phyloP scores from a whole-genome alignment of 129 eudicot genomes.

The Flaveria bidentis region DNA sequence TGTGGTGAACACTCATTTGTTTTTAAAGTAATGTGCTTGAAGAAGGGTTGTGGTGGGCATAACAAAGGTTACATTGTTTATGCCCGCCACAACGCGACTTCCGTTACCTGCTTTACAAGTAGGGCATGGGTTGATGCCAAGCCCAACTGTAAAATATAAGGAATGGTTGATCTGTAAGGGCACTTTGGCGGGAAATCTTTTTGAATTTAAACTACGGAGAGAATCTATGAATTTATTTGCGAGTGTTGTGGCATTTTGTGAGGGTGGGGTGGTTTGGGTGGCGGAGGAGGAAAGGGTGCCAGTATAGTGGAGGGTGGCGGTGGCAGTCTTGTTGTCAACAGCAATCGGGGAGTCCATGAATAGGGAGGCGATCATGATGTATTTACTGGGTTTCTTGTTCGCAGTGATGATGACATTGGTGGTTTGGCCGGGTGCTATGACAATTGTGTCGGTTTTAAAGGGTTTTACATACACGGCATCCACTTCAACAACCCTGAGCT shows the following conservation, averaged over 20 bases:
- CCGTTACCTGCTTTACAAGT: conserved; percentile 64
- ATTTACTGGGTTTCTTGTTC: conserved; percentile 48
- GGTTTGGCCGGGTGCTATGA: conserved; percentile 76
- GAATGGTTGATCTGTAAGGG: conserved; percentile 53
- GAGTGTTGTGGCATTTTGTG: conserved; percentile 58
- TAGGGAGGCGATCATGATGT: conserved; percentile 53
- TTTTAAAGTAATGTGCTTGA: conserved; percentile 62
- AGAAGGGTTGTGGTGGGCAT: conserved; percentile 66
- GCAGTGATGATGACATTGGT: conserved; percentile 60
- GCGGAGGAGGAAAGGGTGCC: conserved; percentile 48
- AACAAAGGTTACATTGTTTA: conserved; percentile 64
- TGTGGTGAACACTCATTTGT: conserved; percentile 57
- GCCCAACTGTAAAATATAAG: conserved; percentile 57
- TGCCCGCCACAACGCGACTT: conserved; percentile 58
- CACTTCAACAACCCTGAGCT: conserved; percentile 64
- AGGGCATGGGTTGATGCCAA: conserved; percentile 63
- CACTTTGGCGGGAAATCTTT: conserved; percentile 57
- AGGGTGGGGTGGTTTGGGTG: conserved; percentile 50
- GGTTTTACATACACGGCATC: conserved; percentile 76
- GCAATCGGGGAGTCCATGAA: conserved; percentile 64
- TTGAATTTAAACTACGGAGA: conserved; percentile 61
- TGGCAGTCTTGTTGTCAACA: conserved; percentile 68
- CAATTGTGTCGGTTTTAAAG: conserved; percentile 56
- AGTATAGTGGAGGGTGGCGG: conserved; percentile 62
- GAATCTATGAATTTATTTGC: conserved; percentile 57